Percentiles rank a stretch among this genome's conserved stretches.
Evolutionary conservation across 805 yeast genomes (phyloP).

Genomic region (Kazachstania africana): DNA sequence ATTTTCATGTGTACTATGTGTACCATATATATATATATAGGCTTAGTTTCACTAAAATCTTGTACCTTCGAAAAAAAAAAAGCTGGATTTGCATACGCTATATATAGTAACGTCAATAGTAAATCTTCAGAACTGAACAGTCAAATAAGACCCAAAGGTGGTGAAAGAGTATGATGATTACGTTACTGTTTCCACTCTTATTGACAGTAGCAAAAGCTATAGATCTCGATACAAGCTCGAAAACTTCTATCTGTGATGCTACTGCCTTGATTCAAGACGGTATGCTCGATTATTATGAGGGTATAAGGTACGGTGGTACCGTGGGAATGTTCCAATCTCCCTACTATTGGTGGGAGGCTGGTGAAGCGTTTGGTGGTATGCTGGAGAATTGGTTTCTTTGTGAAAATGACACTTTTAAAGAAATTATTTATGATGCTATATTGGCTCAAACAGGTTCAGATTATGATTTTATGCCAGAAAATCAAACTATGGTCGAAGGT

Average conservation of each 20-base stretch:
- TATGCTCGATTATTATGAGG: constrained; percentile 56
- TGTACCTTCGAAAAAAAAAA: too few relatives aligned
- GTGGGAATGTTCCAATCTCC: constrained; percentile 61
- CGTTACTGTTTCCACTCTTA: too few relatives aligned
- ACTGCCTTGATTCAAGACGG: constrained; percentile 49
- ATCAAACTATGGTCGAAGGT: constrained; percentile 58
- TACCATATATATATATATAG: neutral
- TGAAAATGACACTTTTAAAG: constrained; percentile 52
- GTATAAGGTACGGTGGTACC: constrained; percentile 48
- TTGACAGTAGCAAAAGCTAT: too few relatives aligned
- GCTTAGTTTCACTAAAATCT: too few relatives aligned
- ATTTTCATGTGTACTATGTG: too few relatives aligned
- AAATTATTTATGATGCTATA: constrained; percentile 43
- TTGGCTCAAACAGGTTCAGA: constrained; percentile 32
- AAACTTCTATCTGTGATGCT: constrained; percentile 42
- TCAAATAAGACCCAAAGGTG: too few relatives aligned
- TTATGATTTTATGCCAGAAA: constrained; percentile 46
- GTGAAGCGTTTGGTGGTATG: constrained; percentile 59
- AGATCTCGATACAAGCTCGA: constrained; percentile 29
- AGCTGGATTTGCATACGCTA: too few relatives aligned
- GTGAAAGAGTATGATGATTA: too few relatives aligned
- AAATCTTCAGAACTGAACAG: too few relatives aligned
- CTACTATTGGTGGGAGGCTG: constrained; percentile 87
- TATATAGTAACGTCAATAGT: neutral
- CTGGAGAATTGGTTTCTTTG: constrained; percentile 66